Evolutionary conservation across 106 monocot species (phyloP).

Genomic region (Hemerocallis citrina): DNA sequence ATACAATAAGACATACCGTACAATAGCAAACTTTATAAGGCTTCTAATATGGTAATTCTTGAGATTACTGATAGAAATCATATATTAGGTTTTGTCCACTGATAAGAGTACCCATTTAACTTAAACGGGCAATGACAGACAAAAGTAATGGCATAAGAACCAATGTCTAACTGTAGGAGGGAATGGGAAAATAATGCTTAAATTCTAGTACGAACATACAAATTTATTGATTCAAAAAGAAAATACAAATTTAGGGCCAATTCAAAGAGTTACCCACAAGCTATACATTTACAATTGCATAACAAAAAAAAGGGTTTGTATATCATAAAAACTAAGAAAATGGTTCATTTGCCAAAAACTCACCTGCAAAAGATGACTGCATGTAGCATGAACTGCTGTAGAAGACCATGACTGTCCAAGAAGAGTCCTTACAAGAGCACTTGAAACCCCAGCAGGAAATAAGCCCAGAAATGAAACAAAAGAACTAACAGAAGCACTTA

Average conservation of each 20-base stretch:
- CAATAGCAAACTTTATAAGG: no score
- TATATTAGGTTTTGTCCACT: not conserved
- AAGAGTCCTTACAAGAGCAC: conserved; percentile 33
- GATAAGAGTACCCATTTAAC: not conserved
- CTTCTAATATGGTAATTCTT: no score
- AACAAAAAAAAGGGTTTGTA: no score
- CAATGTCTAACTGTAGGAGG: not conserved
- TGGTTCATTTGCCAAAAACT: no score
- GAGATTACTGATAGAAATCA: no score
- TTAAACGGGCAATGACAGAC: not conserved
- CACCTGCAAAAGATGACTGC: conserved; percentile 60
- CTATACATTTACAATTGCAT: no score
- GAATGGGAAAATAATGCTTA: not conserved
- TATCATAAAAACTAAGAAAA: no score
- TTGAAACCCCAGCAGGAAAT: conserved; percentile 32
- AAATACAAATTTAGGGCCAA: no score
- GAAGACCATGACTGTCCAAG: conserved; percentile 69
- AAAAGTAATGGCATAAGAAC: not conserved
- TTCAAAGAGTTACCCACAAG: no score
- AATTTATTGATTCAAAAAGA: no score
- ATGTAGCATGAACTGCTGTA: conserved; percentile 64
- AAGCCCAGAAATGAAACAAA: conserved; percentile 49
- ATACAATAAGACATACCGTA: no score
- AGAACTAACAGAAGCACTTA: conserved; percentile 46
- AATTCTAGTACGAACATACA: no score